Base-by-base conservation (phyloP, 164 flowering plant genomes). In the Nelumbo lutea region DNA sequence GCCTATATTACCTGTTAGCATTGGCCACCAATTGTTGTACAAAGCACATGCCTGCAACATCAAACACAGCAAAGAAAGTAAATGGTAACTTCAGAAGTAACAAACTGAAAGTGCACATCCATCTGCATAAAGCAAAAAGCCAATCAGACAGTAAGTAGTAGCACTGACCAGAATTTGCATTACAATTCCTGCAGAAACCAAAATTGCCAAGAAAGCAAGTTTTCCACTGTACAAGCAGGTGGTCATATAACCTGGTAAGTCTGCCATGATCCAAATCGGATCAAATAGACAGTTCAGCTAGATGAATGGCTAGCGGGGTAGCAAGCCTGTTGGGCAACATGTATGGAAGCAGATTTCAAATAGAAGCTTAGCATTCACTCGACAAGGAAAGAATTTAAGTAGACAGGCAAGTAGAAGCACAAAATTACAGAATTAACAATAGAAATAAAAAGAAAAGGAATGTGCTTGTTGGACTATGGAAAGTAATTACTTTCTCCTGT, bases 21-120 rank as follows among this genome's bases (percentile, higher is more conserved):
- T 90, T 9, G 98, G 98, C 98, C 98, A 95, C 98, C 97, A 95
- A 72, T 95, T 95, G 77, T 82, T 73, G 76, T 86, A 95, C 79
- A 95, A 69, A 68, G 96, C 97, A 81, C 98, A 95, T 70, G 98
- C 95, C 98, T 95, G 88, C 72, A 68, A 76, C 64, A 82, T 53
- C 52, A 77, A 4, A 71, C 15, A 60, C 7, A 55, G 69, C 9
- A 59, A 74, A 56, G 42, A 73, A 46, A 57, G 39, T 40, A 66
- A 47, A 53, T 40, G 27, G 2, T 42, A 4, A 59, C 42, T 45
- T 56, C 10, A 6, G 47, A 40, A 67, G 40, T 43, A 64, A 58
- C 2, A 38, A 57, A 42, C 61, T 41, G 41, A 45, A 10, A 3
- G 40, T 1, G 2, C 2, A 15, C 40, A 10, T 6, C 51, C 38